phyloP scores from a whole-genome alignment of 1,139 yeast genomes.

The Sugiyamaella xylanicola region DNA sequence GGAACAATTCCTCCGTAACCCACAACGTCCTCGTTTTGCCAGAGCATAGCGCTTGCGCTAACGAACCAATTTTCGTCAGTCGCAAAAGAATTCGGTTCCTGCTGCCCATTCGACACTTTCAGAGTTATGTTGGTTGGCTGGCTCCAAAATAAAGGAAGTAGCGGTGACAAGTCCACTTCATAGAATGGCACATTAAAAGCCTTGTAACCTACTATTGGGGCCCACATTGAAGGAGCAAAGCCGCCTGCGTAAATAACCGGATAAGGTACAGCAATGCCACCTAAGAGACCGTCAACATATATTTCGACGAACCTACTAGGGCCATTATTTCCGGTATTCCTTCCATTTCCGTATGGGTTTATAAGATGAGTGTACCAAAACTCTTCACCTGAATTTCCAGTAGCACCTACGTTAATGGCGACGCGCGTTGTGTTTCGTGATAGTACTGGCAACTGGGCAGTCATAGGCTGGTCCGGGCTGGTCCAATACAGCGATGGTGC shows the following conservation, averaged over 20 bases:
- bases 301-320: constrained; percentile 44
- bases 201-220: constrained; percentile 68
- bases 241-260: constrained; percentile 75
- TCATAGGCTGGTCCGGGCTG: constrained; percentile 8
- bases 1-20: constrained; percentile 33
- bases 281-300: constrained; percentile 39
- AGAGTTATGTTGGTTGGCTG: constrained; percentile 1
- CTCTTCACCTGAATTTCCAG: constrained; percentile 83
- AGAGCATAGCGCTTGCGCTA: constrained; percentile 62
- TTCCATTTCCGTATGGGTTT: constrained; percentile 10
- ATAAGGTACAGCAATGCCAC: constrained; percentile 45
- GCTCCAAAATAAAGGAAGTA: constrained; percentile 64
- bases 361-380: constrained; percentile 60
- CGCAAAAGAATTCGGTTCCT: constrained; percentile 7
- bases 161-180: constrained; percentile 66
- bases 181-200: constrained; percentile 72
- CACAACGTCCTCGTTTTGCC: constrained; percentile 49
- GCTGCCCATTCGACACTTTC: constrained; percentile 11
- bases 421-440: constrained; percentile 63
- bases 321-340: constrained; percentile 40
- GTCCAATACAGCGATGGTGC: constrained; percentile 11
- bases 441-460: constrained; percentile 37
- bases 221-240: constrained; percentile 75
- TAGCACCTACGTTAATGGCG: constrained; percentile 60
- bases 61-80: constrained; percentile 59